These are phyloP conservation scores for Fragosphaeria purpurea DNA, from an alignment of 2,329 filamentous ascomycete genomes.

Conservation along the genomic window DNA sequence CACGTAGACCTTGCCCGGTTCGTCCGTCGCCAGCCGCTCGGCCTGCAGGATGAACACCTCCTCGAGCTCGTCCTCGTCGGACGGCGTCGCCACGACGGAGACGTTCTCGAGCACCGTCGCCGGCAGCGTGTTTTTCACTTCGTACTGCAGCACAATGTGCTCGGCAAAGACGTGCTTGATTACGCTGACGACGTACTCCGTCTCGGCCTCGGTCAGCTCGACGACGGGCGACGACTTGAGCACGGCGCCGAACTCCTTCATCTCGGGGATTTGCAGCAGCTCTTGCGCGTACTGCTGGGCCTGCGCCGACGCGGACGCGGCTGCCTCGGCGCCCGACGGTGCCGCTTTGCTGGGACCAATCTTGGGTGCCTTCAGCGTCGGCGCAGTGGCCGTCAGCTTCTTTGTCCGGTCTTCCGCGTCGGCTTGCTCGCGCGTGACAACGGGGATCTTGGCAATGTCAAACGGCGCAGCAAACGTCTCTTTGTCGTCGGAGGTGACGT, in stretches of 20 bases:
- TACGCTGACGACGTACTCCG: constrained; percentile 87
- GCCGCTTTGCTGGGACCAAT: constrained; percentile 65
- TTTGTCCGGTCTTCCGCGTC: constrained; percentile 93
- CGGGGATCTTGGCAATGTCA: constrained; percentile 80
- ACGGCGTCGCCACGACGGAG: constrained; percentile 67
- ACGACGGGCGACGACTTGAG: constrained; percentile 83
- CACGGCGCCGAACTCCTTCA: constrained; percentile 78
- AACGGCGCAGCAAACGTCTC: constrained; percentile 76
- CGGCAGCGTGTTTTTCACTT: constrained; percentile 93
- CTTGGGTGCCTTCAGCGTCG: constrained; percentile 88
- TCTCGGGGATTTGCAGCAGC: constrained; percentile 78
- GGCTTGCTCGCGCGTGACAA: constrained; percentile 91
- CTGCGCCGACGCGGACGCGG: constrained; percentile 64
- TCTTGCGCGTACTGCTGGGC: constrained; percentile 86
- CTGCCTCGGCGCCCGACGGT: constrained; percentile 56
- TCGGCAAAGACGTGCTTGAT: constrained; percentile 98
- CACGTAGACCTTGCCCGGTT: constrained; percentile 89
- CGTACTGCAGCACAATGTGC: constrained; percentile 89
- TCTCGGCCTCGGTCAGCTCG: constrained; percentile 93
- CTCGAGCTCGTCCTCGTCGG: constrained; percentile 72
- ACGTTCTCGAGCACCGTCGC: constrained; percentile 87
- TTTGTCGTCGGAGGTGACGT: constrained; percentile 87
- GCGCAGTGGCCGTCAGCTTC: constrained; percentile 88
- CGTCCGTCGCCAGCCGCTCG: constrained; percentile 69
- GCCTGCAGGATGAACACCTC: constrained; percentile 93